Conservation (phyloP, 139 green algal genomes). For the Tetradesmus lagerheimii region DNA sequence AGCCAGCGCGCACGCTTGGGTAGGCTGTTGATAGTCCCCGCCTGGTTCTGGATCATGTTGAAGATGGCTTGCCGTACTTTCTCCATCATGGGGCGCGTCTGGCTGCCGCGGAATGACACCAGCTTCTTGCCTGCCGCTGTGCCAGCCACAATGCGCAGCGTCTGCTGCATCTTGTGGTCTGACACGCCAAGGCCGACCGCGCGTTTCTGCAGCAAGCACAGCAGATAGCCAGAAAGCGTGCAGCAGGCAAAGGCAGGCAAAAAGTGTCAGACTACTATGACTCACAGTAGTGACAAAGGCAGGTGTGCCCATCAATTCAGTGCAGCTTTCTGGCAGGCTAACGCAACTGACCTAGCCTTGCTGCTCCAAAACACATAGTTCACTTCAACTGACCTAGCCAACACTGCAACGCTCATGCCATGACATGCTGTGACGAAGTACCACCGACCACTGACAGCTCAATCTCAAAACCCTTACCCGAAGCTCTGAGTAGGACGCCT, state of each 20-base stretch:
- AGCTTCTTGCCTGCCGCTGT: conserved; percentile 54
- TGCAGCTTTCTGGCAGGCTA: too few relatives aligned
- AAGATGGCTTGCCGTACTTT: conserved; percentile 82
- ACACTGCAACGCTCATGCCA: too few relatives aligned
- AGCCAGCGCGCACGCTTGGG: conserved; percentile 75
- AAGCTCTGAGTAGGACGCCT: conserved; percentile 55
- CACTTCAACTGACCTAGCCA: too few relatives aligned
- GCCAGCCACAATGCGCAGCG: conserved; percentile 76
- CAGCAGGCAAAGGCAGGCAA: background rate
- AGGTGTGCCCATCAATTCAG: too few relatives aligned
- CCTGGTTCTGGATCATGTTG: conserved; percentile 77
- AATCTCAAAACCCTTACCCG: conserved; percentile 34
- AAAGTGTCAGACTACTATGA: too few relatives aligned
- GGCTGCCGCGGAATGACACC: conserved; percentile 51
- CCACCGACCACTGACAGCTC: too few relatives aligned
- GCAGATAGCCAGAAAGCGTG: background rate
- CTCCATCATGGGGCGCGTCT: conserved; percentile 93
- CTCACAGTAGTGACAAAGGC: background rate
- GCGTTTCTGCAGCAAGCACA: conserved; percentile 5
- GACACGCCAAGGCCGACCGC: conserved; percentile 11
- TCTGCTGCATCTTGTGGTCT: conserved; percentile 64
- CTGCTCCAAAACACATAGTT: too few relatives aligned
- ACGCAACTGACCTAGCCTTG: too few relatives aligned
- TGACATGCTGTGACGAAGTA: too few relatives aligned
- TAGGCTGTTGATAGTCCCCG: conserved; percentile 54